Conservation (phyloP, 306 rosid species). For the Rubus parviflorus region DNA sequence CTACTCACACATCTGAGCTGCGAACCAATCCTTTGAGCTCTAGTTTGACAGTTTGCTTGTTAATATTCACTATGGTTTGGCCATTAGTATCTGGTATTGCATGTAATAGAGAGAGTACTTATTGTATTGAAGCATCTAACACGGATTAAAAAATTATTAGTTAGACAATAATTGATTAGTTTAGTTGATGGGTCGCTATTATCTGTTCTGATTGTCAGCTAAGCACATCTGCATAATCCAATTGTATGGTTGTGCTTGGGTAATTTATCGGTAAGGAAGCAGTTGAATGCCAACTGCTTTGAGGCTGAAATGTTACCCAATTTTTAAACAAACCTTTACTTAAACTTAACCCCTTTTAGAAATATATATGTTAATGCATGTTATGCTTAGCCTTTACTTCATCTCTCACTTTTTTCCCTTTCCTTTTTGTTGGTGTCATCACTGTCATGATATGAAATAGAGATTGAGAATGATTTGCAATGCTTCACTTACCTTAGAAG, state of each 20-base stretch:
- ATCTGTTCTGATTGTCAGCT: conserved; percentile 5
- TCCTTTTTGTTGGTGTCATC: background rate
- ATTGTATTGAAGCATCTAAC: background rate
- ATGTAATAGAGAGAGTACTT: background rate
- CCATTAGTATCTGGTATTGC: background rate
- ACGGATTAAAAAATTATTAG: background rate
- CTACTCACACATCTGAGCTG: background rate
- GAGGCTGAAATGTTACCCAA: conserved; percentile 52
- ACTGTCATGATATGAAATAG: conserved; percentile 20
- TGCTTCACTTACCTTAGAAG: conserved; percentile 59
- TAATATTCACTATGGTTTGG: background rate
- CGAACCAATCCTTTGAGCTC: background rate
- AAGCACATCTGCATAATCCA: background rate
- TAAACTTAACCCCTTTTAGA: conserved; percentile 32
- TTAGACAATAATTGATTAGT: background rate
- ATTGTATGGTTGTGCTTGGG: conserved; percentile 14
- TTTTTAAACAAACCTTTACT: conserved; percentile 35
- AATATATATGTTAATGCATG: background rate
- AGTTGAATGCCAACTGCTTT: conserved; percentile 37
- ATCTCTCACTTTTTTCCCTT: background rate
- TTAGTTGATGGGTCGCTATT: conserved; percentile 24
- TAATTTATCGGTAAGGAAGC: conserved; percentile 28
- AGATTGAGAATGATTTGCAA: conserved; percentile 21
- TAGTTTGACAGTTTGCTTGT: background rate
- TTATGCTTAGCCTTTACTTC: conserved; percentile 2